These are phyloP conservation scores for Hylodesmum podocarpum DNA, from an alignment of 306 rosid genomes.

Conservation along the genomic window DNA sequence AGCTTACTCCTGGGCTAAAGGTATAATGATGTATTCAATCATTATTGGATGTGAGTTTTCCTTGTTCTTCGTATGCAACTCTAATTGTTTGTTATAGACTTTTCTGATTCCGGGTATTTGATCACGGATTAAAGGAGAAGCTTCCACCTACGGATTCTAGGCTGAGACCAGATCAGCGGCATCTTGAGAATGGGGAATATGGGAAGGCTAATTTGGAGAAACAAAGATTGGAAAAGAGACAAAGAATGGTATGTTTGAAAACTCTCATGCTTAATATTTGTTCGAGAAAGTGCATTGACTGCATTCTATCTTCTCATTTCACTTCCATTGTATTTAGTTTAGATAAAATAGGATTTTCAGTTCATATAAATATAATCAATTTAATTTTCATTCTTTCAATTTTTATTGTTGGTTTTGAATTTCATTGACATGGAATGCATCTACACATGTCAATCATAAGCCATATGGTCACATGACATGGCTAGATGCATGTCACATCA, in stretches of 20 bases:
- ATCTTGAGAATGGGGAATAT: constrained; percentile 93
- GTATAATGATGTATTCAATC: constrained; percentile 58
- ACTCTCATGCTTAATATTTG: not conserved
- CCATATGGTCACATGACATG: not conserved
- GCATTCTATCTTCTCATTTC: not conserved
- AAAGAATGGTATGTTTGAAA: constrained; percentile 78
- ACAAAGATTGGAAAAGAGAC: constrained; percentile 90
- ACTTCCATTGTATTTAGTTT: not conserved
- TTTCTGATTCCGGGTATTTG: constrained; percentile 88
- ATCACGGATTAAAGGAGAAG: constrained; percentile 97
- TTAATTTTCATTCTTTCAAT: not conserved
- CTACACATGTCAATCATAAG: not conserved
- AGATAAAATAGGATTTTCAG: not conserved
- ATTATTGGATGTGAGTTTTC: constrained; percentile 34
- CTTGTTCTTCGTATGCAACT: constrained; percentile 49
- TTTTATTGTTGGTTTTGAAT: not conserved
- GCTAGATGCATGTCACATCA: not conserved
- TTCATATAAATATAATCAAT: not conserved
- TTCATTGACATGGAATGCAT: not conserved
- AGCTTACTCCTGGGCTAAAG: constrained; percentile 81
- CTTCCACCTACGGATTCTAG: constrained; percentile 99
- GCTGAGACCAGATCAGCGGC: constrained; percentile 97
- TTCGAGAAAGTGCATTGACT: not conserved
- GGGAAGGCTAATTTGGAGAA: constrained; percentile 93
- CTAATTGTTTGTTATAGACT: constrained; percentile 60